Base-by-base conservation (phyloP, 2,329 filamentous ascomycete species). In the Sporothrix protearum region DNA sequence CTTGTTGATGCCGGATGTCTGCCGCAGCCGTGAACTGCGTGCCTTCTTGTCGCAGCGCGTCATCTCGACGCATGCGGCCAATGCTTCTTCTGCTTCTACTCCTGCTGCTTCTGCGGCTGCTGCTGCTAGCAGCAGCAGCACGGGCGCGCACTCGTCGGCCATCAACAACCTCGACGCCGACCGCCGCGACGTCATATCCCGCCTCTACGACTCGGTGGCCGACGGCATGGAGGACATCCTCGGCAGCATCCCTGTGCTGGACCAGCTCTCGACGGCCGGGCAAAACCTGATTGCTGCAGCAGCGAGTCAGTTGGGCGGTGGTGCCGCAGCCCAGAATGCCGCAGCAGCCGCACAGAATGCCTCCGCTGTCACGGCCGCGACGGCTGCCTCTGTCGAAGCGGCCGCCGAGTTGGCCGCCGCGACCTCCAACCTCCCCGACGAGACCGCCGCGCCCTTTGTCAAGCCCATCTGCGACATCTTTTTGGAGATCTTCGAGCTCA, bases 391-490 rank as follows among this genome's bases (percentile, higher is more conserved):
- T 1, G 51, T 49, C 22, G 57, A 53, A 12, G 45, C 59, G 0
- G 49, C 51, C 0, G 36, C 61, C 55, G 71, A 68, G n/a, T 84
- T 99, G 66, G 92, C 94, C 72, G 95, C 95, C 0, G 70, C 71
- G 14, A 55, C 73, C 1, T 64, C 87, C 1, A 87, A 89, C 1
- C 94, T 98, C 82, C 94, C 95, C 97, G 1, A 94, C 97, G 63
- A 68, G 55, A 67, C 28, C 25, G 66, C 64, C 2, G 71, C 69
- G 78, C 96, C 96, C 0, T 98, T 99, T 77, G 96, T 99, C 77
- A 99, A 97, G 79, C 96, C 96, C 3, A 97, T 99, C 73, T 97
- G 94, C 80, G 96, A 99, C 80, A 90, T 99, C 73, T 99, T 99
- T 81, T 87, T 99, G 19, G 96, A 99, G 79, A 88, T 94, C 0